phyloP scores from a whole-genome alignment of 2,329 filamentous ascomycete species.

The Diaporthe ilicicola region DNA sequence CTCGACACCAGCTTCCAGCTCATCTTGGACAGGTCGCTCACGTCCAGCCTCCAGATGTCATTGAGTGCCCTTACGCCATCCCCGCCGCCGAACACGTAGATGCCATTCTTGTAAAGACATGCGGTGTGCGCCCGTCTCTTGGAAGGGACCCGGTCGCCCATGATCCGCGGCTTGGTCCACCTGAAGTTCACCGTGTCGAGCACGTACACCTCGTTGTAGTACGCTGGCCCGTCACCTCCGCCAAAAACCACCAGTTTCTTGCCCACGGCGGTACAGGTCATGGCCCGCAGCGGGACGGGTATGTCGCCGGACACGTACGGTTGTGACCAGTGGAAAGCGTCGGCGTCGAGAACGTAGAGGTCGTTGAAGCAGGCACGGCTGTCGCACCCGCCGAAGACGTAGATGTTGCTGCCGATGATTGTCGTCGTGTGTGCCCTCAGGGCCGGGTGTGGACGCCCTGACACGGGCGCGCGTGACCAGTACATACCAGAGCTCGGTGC shows the following conservation, averaged over 20 bases:
- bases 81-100: constrained; percentile 77
- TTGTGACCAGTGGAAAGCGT: constrained; percentile 74
- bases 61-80: constrained; percentile 76
- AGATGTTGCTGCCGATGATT: constrained; percentile 72
- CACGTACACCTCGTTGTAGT: constrained; percentile 78
- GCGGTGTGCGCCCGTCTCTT: constrained; percentile 74
- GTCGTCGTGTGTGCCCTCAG: constrained; percentile 74
- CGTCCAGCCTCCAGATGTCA: constrained; percentile 77
- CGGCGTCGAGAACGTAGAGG: constrained; percentile 73
- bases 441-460: constrained; percentile 67
- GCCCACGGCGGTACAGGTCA: constrained; percentile 76
- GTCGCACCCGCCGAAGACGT: constrained; percentile 75
- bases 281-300: constrained; percentile 71
- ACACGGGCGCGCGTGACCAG: constrained; percentile 73
- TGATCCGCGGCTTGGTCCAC: constrained; percentile 69
- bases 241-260: constrained; percentile 77
- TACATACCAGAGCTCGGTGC: constrained; percentile 78
- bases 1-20: constrained; percentile 71
- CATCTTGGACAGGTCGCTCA: constrained; percentile 72
- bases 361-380: constrained; percentile 73
- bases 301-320: constrained; percentile 72
- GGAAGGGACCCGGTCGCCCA: constrained; percentile 66
- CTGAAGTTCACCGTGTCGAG: constrained; percentile 75
- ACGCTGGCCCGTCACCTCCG: constrained; percentile 74
- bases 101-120: constrained; percentile 75